A percentile compares a stretch with the other conserved stretches of the same genome.
Conservation (phyloP, 345 rosid species). For the Hevea brasiliensis region DNA sequence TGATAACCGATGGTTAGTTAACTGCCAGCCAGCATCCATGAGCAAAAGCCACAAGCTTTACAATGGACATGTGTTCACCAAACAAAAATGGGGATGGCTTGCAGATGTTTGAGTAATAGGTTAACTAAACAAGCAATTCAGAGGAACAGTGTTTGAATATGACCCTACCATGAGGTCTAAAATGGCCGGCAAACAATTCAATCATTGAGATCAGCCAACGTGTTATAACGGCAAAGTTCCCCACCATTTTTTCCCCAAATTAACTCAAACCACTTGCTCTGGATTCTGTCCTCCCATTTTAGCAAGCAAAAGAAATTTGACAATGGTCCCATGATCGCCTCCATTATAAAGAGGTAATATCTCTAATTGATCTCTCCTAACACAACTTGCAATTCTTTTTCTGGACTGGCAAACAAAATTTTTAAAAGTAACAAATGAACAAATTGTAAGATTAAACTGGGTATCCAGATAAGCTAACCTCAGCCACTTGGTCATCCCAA, state of each 20-base stretch:
- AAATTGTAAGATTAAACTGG: conserved; percentile 15
- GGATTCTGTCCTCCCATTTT: conserved; percentile 24
- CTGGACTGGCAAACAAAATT: conserved; percentile 28
- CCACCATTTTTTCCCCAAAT: conserved; percentile 36
- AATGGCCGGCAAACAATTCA: conserved; percentile 54
- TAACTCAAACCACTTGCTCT: conserved; percentile 42
- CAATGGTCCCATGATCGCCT: conserved; percentile 26
- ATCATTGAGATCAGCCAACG: conserved; percentile 41
- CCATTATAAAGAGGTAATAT: conserved; percentile 25
- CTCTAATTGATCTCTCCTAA: conserved; percentile 23
- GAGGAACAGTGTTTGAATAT: conserved; percentile 17
- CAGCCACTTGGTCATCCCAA: conserved; percentile 29
- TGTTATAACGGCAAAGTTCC: conserved; percentile 33
- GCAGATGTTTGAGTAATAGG: conserved; percentile 1
- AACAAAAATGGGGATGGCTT: not conserved
- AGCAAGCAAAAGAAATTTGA: conserved; percentile 19
- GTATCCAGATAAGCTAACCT: conserved; percentile 29
- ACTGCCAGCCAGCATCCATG: conserved; percentile 8
- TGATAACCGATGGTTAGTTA: not conserved
- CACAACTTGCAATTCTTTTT: conserved; percentile 34
- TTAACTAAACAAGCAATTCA: not conserved
- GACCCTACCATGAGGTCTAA: conserved; percentile 40
- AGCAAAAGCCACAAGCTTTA: not conserved
- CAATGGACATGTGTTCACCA: conserved; percentile 10
- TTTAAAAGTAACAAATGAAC: conserved; percentile 24